Percentiles rank a stretch among this genome's conserved stretches.
Conservation (phyloP, 768 basidiomycete genomes). For the Rubroboletus pulcherrimus region DNA sequence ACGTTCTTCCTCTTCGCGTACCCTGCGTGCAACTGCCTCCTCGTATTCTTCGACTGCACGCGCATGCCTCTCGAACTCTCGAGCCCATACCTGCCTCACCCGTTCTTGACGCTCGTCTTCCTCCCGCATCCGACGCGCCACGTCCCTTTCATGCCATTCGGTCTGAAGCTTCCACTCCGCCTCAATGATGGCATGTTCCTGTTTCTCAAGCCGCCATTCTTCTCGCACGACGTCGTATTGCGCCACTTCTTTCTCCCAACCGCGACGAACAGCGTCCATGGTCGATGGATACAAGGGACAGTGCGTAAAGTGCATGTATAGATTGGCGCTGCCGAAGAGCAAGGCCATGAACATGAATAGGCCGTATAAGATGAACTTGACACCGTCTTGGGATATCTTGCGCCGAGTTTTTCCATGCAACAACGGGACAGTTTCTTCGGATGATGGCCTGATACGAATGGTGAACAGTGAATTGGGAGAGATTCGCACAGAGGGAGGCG, state of each 20-base stretch:
- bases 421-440: conserved; percentile 8
- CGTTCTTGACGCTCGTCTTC: conserved; percentile 9
- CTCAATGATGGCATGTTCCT: background rate
- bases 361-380: background rate
- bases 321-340: background rate
- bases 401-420: background rate
- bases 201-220: conserved; percentile 7
- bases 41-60: background rate
- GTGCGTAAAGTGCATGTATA: conserved; percentile 2
- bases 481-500: background rate
- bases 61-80: conserved; percentile 1
- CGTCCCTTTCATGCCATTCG: conserved; percentile 11
- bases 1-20: conserved; percentile 17
- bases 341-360: background rate
- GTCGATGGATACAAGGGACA: conserved; percentile 11
- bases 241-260: conserved; percentile 6
- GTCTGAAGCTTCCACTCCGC: conserved; percentile 10
- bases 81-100: conserved; percentile 2
- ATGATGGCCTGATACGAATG: background rate
- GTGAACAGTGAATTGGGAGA: too few species aligned
- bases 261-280: conserved; percentile 7
- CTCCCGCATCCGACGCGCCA: background rate
- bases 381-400: background rate
- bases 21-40: background rate
- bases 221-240: background rate